Conservation (phyloP, 495 filamentous ascomycete genomes). For the Tuber microsphaerosporum region DNA sequence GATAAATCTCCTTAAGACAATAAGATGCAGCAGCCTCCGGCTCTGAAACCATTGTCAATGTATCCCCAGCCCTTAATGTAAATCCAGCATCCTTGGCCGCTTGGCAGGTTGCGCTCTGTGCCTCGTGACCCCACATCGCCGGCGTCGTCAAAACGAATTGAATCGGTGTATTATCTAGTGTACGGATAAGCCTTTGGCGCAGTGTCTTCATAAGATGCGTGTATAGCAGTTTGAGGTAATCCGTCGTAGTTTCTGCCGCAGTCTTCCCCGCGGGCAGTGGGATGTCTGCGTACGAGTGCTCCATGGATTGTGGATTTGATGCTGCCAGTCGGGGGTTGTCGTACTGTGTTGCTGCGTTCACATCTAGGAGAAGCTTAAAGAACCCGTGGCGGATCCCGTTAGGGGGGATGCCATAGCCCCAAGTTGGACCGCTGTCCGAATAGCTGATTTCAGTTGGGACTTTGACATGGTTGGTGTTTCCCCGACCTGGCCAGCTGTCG, state of each 20-base stretch:
- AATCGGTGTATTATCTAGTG: constrained; percentile 34
- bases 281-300: constrained; percentile 4
- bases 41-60: constrained; percentile 16
- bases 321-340: constrained; percentile 13
- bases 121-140: too few species aligned
- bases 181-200: background rate
- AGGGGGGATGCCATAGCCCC: constrained; percentile 21
- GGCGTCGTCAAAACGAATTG: constrained; percentile 43
- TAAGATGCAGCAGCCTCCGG: constrained; percentile 42
- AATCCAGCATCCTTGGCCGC: too few species aligned
- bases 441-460: constrained; percentile 21
- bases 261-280: constrained; percentile 13
- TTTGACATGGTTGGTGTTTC: constrained; percentile 9
- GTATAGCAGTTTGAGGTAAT: constrained; percentile 21
- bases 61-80: too few species aligned
- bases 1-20: constrained; percentile 22
- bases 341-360: constrained; percentile 7
- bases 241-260: constrained; percentile 5
- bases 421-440: background rate
- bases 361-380: constrained; percentile 25
- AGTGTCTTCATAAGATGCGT: constrained; percentile 15
- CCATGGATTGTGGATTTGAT: constrained; percentile 7
- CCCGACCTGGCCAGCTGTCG: background rate
- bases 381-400: constrained; percentile 10
- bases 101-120: too few species aligned